phyloP scores from a whole-genome alignment of 345 rosid species.

The Erodium maritimum region DNA sequence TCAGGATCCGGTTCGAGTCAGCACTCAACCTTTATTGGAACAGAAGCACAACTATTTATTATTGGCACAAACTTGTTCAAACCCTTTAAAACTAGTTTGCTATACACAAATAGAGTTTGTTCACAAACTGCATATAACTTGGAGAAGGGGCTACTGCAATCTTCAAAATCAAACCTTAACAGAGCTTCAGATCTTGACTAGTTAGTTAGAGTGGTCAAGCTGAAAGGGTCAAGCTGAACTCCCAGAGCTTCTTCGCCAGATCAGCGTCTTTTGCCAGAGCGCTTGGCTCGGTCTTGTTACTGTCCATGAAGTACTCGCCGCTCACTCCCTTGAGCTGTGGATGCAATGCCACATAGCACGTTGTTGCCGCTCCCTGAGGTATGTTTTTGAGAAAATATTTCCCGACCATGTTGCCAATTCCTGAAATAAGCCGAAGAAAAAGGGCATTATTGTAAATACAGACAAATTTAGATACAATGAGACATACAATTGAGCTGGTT shows the following conservation, averaged over 20 bases:
- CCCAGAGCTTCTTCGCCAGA: conserved; percentile 53
- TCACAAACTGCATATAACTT: background rate
- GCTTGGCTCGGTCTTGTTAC: conserved; percentile 33
- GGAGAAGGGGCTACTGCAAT: background rate
- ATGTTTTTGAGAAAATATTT: conserved; percentile 40
- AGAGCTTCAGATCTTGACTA: background rate
- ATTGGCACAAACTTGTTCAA: too few species aligned
- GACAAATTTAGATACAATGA: background rate
- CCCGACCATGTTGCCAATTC: conserved; percentile 23
- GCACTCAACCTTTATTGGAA: too few species aligned
- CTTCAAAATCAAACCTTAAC: background rate
- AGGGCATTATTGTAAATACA: background rate
- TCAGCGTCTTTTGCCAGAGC: conserved; percentile 33
- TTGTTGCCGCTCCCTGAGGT: conserved; percentile 81
- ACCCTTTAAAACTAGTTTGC: background rate
- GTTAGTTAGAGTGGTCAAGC: conserved; percentile 4
- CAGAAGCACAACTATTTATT: too few species aligned
- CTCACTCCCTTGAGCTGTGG: conserved; percentile 54
- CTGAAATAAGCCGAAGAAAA: conserved; percentile 24
- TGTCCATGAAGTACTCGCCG: conserved; percentile 50
- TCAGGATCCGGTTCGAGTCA: too few species aligned
- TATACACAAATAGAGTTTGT: background rate
- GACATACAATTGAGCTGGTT: background rate
- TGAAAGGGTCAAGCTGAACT: conserved; percentile 44
- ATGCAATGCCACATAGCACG: conserved; percentile 66